Base-by-base conservation (phyloP, 371 early-diverging fungal genomes). In the Mortierella sp. region DNA sequence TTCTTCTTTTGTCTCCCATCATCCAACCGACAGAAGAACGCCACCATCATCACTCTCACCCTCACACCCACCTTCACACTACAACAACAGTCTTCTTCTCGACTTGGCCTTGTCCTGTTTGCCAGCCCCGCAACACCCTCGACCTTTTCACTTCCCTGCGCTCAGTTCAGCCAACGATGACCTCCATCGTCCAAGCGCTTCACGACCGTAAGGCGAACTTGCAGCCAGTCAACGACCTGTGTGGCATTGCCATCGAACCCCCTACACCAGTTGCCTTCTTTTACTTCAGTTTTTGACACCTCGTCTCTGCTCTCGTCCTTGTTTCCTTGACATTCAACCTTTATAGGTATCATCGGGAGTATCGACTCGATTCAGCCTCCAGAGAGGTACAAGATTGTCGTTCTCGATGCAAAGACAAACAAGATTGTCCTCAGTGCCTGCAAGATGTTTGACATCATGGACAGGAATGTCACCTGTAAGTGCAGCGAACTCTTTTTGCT, bases 361-460 rank as follows among this genome's bases (percentile, higher is more conserved):
- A 93, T 95, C 86, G 89, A 93, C 70, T 88, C 92, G 9, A 90
- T 92, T 40, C 89, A 92, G 48, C 92, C 92, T 37, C 87, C 91
- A 29, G 93, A 90, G 70, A 89, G 91, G 73, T 95, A 94, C 97
- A 97, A 98, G 86, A 89, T 98, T 55, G 92, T 98, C 19, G 95
- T 99, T 16, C 94, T 97, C 6, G 99, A 99, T 85, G 88, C 91
- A 45, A 90, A 92, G 45, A 91, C 98, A 24, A 87, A 95, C 65
- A 94, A 94, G 75, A 93, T 99, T 48, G 87, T 98, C 24, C 95
- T 94, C 76, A 91, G 93, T 19, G 94, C 94, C 10, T 95, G 96
- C 85, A 95, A 95, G 87, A 96, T 96, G 95, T 92, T 92, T 73
- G 97, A 98, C 71, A 94, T 99, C 79, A 89, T 97, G 34, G 97